These are phyloP conservation scores for Yamadazyma insecticola DNA, from an alignment of 805 yeast genomes.

Conservation along the genomic window DNA sequence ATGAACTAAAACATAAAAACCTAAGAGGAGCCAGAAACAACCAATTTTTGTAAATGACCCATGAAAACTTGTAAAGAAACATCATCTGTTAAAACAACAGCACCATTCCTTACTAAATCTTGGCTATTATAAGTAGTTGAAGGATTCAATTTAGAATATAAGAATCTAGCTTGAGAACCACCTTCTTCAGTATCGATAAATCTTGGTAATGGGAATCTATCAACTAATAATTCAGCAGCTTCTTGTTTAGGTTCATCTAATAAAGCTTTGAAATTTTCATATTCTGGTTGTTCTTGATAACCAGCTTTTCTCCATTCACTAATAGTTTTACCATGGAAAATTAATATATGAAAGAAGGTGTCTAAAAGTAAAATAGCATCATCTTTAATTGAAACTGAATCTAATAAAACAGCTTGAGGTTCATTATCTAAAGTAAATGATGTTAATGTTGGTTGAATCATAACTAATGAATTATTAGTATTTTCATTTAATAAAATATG, in stretches of 20 bases:
- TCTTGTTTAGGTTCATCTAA: constrained; percentile 87
- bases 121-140: constrained; percentile 44
- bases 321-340: constrained; percentile 91
- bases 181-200: constrained; percentile 73
- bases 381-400: constrained; percentile 57
- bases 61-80: constrained; percentile 52
- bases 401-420: constrained; percentile 61
- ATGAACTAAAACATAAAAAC: background rate
- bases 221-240: constrained; percentile 86
- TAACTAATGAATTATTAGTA: constrained; percentile 52
- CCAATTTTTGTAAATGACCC: constrained; percentile 46
- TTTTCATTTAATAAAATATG: constrained; percentile 62
- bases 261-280: constrained; percentile 79
- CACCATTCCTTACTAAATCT: constrained; percentile 19
- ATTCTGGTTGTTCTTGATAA: constrained; percentile 87
- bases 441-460: constrained; percentile 63
- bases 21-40: constrained; percentile 16
- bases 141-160: constrained; percentile 67
- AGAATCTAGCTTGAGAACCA: constrained; percentile 69
- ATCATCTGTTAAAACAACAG: constrained; percentile 54
- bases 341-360: constrained; percentile 93
- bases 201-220: constrained; percentile 93
- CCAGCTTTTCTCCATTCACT: constrained; percentile 97
- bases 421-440: constrained; percentile 27
- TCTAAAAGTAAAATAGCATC: constrained; percentile 56